Percentiles rank a stretch among this genome's conserved stretches.
Evolutionary conservation across 495 filamentous ascomycete genomes (phyloP).

Genomic region (Xylaria acuta): DNA sequence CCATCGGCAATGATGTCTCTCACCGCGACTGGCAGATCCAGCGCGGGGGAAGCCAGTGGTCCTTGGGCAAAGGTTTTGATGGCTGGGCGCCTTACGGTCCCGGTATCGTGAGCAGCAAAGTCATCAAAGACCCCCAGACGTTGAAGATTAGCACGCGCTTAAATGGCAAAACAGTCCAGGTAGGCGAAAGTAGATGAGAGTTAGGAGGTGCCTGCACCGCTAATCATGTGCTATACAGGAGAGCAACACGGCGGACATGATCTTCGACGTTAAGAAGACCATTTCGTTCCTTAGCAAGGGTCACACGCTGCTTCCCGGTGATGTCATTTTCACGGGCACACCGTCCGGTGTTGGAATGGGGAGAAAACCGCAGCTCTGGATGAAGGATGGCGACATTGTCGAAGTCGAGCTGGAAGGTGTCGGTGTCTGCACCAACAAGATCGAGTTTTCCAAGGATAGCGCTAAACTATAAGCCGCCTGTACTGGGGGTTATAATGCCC

Average conservation of each 20-base stretch:
- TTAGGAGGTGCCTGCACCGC: background rate
- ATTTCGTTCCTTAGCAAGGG: constrained; percentile 79
- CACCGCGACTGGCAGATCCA: constrained; percentile 86
- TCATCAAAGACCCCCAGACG: constrained; percentile 74
- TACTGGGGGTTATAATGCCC: background rate
- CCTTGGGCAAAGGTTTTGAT: constrained; percentile 83
- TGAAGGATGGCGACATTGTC: constrained; percentile 81
- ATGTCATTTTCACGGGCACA: constrained; percentile 87
- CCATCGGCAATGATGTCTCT: constrained; percentile 82
- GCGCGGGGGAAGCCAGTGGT: constrained; percentile 82
- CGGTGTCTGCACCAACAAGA: constrained; percentile 72
- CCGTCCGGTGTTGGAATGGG: constrained; percentile 84
- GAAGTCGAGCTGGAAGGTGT: constrained; percentile 76
- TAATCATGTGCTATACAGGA: constrained; percentile 46
- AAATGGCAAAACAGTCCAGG: constrained; percentile 74
- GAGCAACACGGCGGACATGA: constrained; percentile 78
- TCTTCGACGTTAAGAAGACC: constrained; percentile 77
- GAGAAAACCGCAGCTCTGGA: constrained; percentile 72
- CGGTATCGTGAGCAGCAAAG: constrained; percentile 70
- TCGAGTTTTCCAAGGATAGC: constrained; percentile 67
- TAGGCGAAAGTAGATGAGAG: constrained; percentile 7
- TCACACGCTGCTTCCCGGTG: constrained; percentile 78
- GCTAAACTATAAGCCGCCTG: constrained; percentile 56
- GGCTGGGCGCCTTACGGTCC: constrained; percentile 89
- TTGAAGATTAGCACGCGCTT: constrained; percentile 70